These are phyloP conservation scores for Megacollybia platyphylla DNA, from an alignment of 1,284 basidiomycete species.

Conservation along the genomic window DNA sequence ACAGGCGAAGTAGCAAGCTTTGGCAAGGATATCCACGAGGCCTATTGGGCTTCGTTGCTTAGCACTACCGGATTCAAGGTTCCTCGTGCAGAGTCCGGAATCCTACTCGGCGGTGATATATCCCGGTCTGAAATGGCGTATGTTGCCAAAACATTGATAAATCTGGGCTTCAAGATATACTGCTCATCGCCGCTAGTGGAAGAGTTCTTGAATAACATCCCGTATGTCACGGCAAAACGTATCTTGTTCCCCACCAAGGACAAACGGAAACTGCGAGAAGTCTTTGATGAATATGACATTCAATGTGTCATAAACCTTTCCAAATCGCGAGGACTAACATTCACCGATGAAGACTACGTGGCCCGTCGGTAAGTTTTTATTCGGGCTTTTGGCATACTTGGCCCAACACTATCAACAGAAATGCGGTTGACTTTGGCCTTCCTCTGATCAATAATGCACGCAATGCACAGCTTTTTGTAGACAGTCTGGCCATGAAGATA, in stretches of 20 bases:
- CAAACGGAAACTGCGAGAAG: constrained; percentile 89
- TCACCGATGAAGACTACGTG: constrained; percentile 93
- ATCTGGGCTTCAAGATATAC: constrained; percentile 87
- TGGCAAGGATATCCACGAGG: constrained; percentile 89
- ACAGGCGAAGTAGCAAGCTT: constrained; percentile 99
- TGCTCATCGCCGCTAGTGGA: constrained; percentile 79
- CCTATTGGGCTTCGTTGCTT: constrained; percentile 88
- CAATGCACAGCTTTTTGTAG: constrained; percentile 85
- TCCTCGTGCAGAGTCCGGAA: constrained; percentile 69
- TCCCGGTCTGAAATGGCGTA: constrained; percentile 70
- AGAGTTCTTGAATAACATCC: constrained; percentile 71
- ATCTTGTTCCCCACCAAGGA: constrained; percentile 97
- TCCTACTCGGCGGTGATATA: constrained; percentile 82
- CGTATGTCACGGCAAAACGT: constrained; percentile 71
- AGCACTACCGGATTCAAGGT: constrained; percentile 89
- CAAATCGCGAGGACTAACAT: constrained; percentile 64
- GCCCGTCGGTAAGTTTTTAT: constrained; percentile 56
- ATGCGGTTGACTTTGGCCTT: constrained; percentile 86
- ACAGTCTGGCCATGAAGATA: constrained; percentile 83
- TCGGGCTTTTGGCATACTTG: constrained; percentile 4
- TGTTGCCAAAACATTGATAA: constrained; percentile 67
- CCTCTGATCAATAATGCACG: constrained; percentile 88
- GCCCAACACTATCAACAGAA: constrained; percentile 28
- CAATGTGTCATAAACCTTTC: constrained; percentile 94
- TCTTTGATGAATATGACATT: constrained; percentile 91